Base-by-base conservation (phyloP, 2,329 filamentous ascomycete species). In the Claviceps sp. region DNA sequence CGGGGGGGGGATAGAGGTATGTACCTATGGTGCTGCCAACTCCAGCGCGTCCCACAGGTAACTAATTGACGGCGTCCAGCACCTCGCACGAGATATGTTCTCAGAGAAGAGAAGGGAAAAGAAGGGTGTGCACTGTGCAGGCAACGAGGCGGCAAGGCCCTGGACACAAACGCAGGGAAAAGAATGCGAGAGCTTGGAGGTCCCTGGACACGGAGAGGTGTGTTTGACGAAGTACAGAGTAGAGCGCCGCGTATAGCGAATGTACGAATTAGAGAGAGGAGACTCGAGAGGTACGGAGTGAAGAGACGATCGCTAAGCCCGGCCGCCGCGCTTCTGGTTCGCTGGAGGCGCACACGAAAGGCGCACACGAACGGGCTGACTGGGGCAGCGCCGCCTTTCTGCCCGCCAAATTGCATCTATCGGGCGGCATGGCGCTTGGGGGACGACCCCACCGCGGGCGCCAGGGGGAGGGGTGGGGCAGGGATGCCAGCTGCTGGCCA, bases 231-330 rank as follows among this genome's bases (percentile, higher is more conserved):
- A 40, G 53, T 40, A 48, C 52, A 46, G 49, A 54, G 24, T 26
- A 34, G 30, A 34, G 30, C 30, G 30, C 30, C 30, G 30, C 30
- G 26, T 30, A 30, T 7, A 34, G 30, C 30, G 9, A 11, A 34
- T 34, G 30, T 34, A 40, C 16, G 14, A 13, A n/a, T 4, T 24
- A 24, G 24, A 24, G 24, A 24, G 24, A 24, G 24, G 24, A 24
- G 24, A 22, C 22, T 22, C 22, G 24, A 24, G 5, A 37, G 43
- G 53, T 44, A 49, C 52, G 47, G 49, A 52, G 51, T 50, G 43
- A 49, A 55, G 51, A 56, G 52, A 44, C 49, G 55, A 55, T 56
- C 50, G 55, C 55, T 54, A 54, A 55, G 55, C 55, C 53, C 51
- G 51, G 55, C 53, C 53, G 49, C 55, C 55, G 55, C 55, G 53